Evolutionary conservation across 257 asterid species (phyloP), one percentile per base, ranked within the genome.

Genomic region (Solanum habrochaites): DNA sequence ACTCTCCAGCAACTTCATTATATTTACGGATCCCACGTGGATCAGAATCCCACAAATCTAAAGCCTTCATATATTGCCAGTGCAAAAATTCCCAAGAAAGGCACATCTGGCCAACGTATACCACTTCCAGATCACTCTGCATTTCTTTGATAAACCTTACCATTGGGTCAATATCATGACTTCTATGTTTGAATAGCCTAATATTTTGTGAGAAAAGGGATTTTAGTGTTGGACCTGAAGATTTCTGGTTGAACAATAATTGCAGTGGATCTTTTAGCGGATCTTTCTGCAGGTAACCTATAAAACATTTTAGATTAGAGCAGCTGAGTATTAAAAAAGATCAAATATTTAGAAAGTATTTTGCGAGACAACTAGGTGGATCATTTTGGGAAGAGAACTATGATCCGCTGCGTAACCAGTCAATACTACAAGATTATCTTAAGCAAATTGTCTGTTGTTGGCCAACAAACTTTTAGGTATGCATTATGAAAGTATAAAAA

Each of bases 71-170:
- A 62, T 96, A 93, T 87, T 94, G 95, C 99, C 99, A 96, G 27
- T 92, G 95, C 87, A 97, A 90, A 92, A 96, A 90, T 86, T 97
- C 99, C 99, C 99, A 97, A 0, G 99, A 97, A 71, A 96, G 98
- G 88, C 99, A 96, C 94, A 92, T 91, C 69, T 96, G 99, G 23
- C 98, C 99, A 3, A 96, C 98, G 85, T 97, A 97, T 3, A 97
- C 96, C 62, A 90, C 92, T 87, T 97, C 99, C 7, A 97, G 92
- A 88, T 97, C 99, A 37, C 96, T 92, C 89, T 95, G 91, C 84
- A 96, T 60, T 89, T 97, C 99, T 85, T 91, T 87, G 72, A 95
- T 85, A 31, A 95, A 91, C 94, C 93, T 94, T 88, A 90, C 94
- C 98, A 91, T 93, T 6, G 99, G 98, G 47, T 97, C 97, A 39